Percentiles rank a stretch among this genome's conserved stretches.
Conservation (phyloP, 1,284 basidiomycete genomes). For the Trichosporon asahii region DNA sequence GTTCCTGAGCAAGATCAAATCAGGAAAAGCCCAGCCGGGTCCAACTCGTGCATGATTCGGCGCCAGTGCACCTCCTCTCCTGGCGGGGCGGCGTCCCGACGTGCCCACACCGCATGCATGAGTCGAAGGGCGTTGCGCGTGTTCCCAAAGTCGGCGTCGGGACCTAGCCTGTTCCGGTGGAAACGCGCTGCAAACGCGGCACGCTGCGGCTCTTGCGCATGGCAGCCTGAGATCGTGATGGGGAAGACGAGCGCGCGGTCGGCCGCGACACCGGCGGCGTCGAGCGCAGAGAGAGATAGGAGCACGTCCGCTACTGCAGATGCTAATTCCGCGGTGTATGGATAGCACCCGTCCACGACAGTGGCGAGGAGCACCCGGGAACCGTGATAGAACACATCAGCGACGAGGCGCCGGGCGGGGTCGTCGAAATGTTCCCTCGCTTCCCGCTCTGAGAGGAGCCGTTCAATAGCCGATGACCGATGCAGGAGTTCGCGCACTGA, state of each 20-base stretch:
- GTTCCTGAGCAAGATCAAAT: conserved; percentile 17
- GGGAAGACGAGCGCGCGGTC: conserved; percentile 64
- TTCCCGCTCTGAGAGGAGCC: conserved; percentile 32
- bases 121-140: conserved; percentile 59
- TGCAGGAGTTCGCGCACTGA: conserved; percentile 58
- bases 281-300: conserved; percentile 53
- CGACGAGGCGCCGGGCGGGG: conserved; percentile 16
- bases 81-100: conserved; percentile 28
- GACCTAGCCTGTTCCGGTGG: conserved; percentile 49
- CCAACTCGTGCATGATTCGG: conserved; percentile 28
- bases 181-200: conserved; percentile 56
- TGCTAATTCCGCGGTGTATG: conserved; percentile 31
- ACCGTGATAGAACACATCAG: conserved; percentile 29
- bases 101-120: conserved; percentile 62
- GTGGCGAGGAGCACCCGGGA: conserved; percentile 29
- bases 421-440: conserved; percentile 22
- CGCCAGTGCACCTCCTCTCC: conserved; percentile 25
- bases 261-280: conserved; percentile 55
- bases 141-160: conserved; percentile 59
- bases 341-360: conserved; percentile 29
- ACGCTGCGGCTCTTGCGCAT: conserved; percentile 48
- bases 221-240: conserved; percentile 31
- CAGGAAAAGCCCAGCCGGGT: conserved; percentile 30
- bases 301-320: conserved; percentile 52
- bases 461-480: conserved; percentile 59